A percentile compares a stretch with the other conserved stretches of the same genome.
These are phyloP conservation scores for Arthrobotrys sinensis DNA, from an alignment of 2,329 filamentous ascomycete species.

Conservation along the genomic window DNA sequence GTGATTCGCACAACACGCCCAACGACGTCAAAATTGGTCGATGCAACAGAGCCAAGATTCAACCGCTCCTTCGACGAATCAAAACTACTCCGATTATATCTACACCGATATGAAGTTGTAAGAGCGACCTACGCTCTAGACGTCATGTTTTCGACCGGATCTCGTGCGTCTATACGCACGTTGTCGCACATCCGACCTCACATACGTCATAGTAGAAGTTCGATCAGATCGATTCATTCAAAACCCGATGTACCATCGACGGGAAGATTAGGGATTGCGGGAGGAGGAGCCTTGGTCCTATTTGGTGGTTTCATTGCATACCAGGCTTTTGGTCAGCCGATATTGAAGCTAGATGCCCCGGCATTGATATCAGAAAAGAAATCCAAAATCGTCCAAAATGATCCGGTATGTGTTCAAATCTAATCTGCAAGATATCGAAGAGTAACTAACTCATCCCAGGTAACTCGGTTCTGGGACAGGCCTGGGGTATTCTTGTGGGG, in stretches of 20 bases:
- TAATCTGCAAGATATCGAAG: not conserved
- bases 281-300: conserved; percentile 26
- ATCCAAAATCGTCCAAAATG: conserved; percentile 79
- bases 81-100: conserved; percentile 1
- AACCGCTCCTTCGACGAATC: conserved; percentile 1
- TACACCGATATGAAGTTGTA: not conserved
- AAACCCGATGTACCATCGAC: conserved; percentile 17
- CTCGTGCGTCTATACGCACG: conserved; percentile 45
- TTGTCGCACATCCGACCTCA: conserved; percentile 35
- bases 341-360: conserved; percentile 43
- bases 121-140: conserved; percentile 8
- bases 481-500: conserved; percentile 97
- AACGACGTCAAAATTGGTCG: conserved; percentile 32
- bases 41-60: conserved; percentile 37
- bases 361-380: conserved; percentile 50
- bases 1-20: conserved; percentile 39
- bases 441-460: conserved; percentile 42
- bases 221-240: conserved; percentile 36
- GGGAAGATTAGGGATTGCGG: conserved; percentile 10
- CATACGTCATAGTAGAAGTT: conserved; percentile 24
- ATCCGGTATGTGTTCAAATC: conserved; percentile 75
- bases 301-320: conserved; percentile 41
- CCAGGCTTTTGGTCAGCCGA: conserved; percentile 20
- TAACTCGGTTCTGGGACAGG: conserved; percentile 72
- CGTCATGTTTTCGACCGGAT: conserved; percentile 47